Base-by-base conservation (phyloP, 768 basidiomycete species). In the Mycena rosella region DNA sequence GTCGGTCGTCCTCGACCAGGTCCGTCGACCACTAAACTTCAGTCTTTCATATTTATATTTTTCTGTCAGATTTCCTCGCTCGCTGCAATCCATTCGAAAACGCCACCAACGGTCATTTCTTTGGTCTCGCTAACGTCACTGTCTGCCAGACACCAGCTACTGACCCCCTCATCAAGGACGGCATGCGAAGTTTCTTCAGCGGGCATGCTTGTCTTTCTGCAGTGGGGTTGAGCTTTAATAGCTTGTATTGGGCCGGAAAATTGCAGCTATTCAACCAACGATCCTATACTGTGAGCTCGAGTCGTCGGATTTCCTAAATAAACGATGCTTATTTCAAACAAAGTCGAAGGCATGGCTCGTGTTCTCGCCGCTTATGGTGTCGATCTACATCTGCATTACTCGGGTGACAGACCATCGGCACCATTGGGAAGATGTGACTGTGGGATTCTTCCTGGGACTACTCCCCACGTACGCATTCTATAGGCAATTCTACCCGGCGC, bases 101-200 rank as follows among this genome's bases (percentile, higher is more conserved):
- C 38, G 65, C 73, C 14, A 63, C 60, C 8, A 74, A 75, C 53
- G 71, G 32, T 34, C 67, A 61, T 34, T 49, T 72, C 36, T 75
- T 70, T 51, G 74, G 74, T n/a, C 73, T 75, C 9, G 66, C 69
- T n/a, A 73, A 75, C 48, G 42, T 70, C 26, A 72, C 65, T 13
- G 67, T 74, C 27, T 75, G 74, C 53, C 71, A 74, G 44, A 69
- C 71, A 6, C n/a, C 73, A 27, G 61, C 56, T 24, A 65, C 60
- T 26, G 66, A 69, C 44, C 61, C 67, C 4, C 57, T 75, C 65
- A 70, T 75, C 60, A 70, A 67, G 34, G 74, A 75, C 44, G 74
- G 74, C n/a, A 71, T 74, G 62, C 71, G 74, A 47, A 75, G 74
- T 51, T 75, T 75, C 63, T 75, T 75, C 69, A 75, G 74, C 42